Base-by-base conservation (phyloP, 2,329 filamentous ascomycete species). In the Aureobasidium namibiae region DNA sequence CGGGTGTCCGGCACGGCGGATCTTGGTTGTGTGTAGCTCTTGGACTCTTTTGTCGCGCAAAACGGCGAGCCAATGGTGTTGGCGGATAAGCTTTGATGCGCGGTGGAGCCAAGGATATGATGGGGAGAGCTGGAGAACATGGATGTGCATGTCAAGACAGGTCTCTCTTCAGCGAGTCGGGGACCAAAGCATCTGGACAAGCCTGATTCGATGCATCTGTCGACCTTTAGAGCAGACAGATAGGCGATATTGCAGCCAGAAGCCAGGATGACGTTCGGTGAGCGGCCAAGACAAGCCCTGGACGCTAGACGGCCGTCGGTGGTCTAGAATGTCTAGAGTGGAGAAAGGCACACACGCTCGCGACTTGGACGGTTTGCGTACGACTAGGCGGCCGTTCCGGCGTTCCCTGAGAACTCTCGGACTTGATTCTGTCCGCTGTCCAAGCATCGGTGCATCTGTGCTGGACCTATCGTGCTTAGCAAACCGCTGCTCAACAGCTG, bases 261-360 rank as follows among this genome's bases (percentile, higher is more conserved):
- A 29, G 33, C 18, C 29, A 5, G 26, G n/a, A 46, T 56, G 52
- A 56, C 52, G 39, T 56, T 31, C 13, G n/a, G n/a, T 16, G 10
- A 8, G 26, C 24, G 18, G 41, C 53, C 39, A 56, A 46, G 53
- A 46, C 23, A 18, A 3, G 41, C 29, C 14, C 13, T 46, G 31
- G 53, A 38, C 52, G 52, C 52, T 56, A 56, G 52, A 34, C 52
- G 36, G 26, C 44, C 52, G 52, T 18, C 52, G 24, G 11, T 0
- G 53, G 41, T 56, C 53, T 56, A 56, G 53, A 56, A 46, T 46
- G 21, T 38, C 29, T 23, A 10, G 52, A 46, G 54, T 58, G 54
- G 54, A 58, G 54, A 58, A 58, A 26, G 39, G 33, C 54, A 48
- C 54, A 57, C 54, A 57, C 54, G n/a, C 41, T 58, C 54, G 54